Percentiles rank a stretch among this genome's conserved stretches.
Evolutionary conservation across 163 green algal genomes (phyloP).

Genomic region (Chlamydomonas reinhardtii): DNA sequence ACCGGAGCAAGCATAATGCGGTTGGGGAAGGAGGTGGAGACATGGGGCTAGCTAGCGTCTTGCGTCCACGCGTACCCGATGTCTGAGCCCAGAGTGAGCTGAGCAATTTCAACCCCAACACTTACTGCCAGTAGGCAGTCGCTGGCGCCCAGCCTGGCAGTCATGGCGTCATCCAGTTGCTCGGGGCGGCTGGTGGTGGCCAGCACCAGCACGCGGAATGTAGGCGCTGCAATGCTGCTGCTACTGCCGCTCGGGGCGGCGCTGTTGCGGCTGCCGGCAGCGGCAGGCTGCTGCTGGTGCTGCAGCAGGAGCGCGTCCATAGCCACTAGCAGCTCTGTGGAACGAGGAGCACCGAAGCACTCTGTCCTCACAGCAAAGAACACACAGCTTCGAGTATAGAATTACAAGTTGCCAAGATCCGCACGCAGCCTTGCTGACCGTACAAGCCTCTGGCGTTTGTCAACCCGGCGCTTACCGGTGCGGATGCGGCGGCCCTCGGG

Average conservation of each 20-base stretch:
- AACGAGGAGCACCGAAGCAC: background rate
- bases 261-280: too few species aligned
- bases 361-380: background rate
- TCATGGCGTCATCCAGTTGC: background rate
- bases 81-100: too few species aligned
- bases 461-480: too few species aligned
- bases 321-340: constrained; percentile 34
- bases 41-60: too few species aligned
- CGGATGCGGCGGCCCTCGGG: background rate
- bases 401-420: background rate
- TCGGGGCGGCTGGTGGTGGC: constrained; percentile 5
- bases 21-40: too few species aligned
- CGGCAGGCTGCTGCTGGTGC: background rate
- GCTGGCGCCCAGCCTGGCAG: background rate
- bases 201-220: constrained; percentile 17
- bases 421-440: too few species aligned
- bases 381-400: background rate
- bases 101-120: too few species aligned
- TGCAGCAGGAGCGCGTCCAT: constrained; percentile 31
- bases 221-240: background rate
- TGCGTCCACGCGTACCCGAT: too few species aligned
- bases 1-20: too few species aligned
- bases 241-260: background rate
- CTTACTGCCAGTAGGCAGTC: background rate
- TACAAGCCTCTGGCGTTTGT: too few species aligned